Evolutionary conservation across 2,329 filamentous ascomycete genomes (phyloP).

Genomic region (Fusarium sp.): DNA sequence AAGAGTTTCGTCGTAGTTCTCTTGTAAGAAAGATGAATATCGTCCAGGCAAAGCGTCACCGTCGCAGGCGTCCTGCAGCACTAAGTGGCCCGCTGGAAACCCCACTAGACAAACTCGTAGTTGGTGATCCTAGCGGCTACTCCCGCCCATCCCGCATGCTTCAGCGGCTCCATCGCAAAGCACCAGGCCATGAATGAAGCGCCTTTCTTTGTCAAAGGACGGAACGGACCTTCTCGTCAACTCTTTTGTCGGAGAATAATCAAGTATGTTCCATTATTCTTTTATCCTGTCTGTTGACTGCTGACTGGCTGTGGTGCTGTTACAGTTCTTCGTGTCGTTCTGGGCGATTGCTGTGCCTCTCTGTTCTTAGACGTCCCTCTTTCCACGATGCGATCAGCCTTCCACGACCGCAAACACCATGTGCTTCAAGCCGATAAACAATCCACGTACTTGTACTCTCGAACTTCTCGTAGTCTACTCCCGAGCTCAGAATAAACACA

Average conservation of each 20-base stretch:
- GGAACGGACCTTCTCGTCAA: not conserved
- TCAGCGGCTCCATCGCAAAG: not conserved
- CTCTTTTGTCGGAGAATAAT: no score
- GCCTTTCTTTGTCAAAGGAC: not conserved
- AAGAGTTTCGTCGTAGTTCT: not conserved
- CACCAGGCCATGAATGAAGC: not conserved
- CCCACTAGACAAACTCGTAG: not conserved
- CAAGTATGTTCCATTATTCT: no score
- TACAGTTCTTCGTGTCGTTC: not conserved
- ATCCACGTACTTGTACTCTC: not conserved
- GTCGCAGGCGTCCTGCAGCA: not conserved
- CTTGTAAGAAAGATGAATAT: not conserved
- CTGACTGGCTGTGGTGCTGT: fast-evolving
- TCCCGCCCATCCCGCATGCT: not conserved
- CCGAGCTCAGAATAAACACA: not conserved
- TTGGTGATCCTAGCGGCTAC: not conserved
- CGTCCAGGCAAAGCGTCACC: not conserved
- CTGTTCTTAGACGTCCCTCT: not conserved
- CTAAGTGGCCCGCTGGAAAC: not conserved
- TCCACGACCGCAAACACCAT: no score
- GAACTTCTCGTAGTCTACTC: not conserved
- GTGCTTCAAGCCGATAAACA: not conserved
- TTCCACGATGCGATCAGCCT: not conserved
- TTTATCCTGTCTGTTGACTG: fast-evolving
- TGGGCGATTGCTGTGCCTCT: not conserved